Base-by-base conservation (phyloP, 345 rosid species). In the Populus simonii region DNA sequence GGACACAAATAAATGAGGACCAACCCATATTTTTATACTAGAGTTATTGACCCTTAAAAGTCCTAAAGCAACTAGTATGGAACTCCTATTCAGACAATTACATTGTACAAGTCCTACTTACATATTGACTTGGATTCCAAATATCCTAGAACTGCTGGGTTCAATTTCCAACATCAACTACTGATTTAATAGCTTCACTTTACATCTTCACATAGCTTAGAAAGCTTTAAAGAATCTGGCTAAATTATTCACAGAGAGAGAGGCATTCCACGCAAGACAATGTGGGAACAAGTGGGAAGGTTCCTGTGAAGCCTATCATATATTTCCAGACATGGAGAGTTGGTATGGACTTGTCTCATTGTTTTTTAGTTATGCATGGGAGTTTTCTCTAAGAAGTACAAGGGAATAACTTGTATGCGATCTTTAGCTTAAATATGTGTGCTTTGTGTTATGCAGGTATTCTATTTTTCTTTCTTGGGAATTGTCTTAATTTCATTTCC, bases 321-420 rank as follows among this genome's bases (percentile, higher is more conserved):
- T 71, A 93, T 89, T 93, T 91, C 79, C 99, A 93, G 74, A 88
- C 96, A 38, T 96, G 99, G 99, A 91, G 98, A 93, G 88, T 96
- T 81, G 99, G 99, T 96, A 89, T 73, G 83, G 75, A 82, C 77
- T 80, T 23, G 65, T 80, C 84, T 80, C 70, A 31, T 75, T 38
- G 39, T 57, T 31, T 70, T 39, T 77, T 22, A 62, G 71, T 79
- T 63, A 6, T 16, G 31, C 49, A 2, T 27, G 18, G 62, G 68
- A 20, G 43, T 71, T 63, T 12, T 69, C 18, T 55, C 74, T 71
- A 81, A 31, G 15, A 39, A 15, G 17, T 27, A 27, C 39, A 45
- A 57, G 23, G 57, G 35, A 25, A 23, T 72, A 38, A 31, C 47
- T 55, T 75, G 55, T 75, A 31, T 47, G 51, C 9, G 6, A 70